Percentiles rank a stretch among this genome's conserved stretches.
These are phyloP conservation scores for Calvatia gigantea DNA, from an alignment of 768 basidiomycete genomes.

Conservation along the genomic window DNA sequence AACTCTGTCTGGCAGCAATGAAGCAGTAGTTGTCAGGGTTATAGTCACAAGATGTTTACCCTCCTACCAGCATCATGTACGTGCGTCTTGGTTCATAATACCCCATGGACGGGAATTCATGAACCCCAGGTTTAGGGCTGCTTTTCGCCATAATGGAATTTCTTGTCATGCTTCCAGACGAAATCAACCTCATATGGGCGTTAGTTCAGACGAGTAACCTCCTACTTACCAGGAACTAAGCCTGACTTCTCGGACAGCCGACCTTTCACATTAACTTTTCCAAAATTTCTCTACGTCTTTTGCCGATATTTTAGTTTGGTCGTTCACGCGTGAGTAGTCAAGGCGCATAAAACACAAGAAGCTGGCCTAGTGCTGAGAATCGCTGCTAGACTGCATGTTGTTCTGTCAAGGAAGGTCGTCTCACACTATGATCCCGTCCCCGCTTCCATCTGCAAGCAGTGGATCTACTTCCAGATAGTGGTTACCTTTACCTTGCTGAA, in stretches of 20 bases:
- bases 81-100: background rate
- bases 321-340: constrained; percentile 14
- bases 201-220: constrained; percentile 5
- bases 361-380: background rate
- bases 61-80: background rate
- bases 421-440: constrained; percentile 15
- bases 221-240: background rate
- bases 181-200: constrained; percentile 16
- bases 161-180: constrained; percentile 15
- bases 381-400: constrained; percentile 11
- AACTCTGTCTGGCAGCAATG: too few species aligned
- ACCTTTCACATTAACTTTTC: constrained; percentile 12
- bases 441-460: constrained; percentile 10
- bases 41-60: constrained; percentile 12
- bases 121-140: constrained; percentile 13
- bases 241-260: constrained; percentile 4
- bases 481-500: constrained; percentile 14
- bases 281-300: constrained; percentile 19
- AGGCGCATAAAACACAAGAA: background rate
- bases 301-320: constrained; percentile 17
- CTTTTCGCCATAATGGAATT: constrained; percentile 15
- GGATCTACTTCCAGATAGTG: constrained; percentile 16
- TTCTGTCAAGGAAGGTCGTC: constrained; percentile 6
- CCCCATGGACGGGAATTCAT: background rate
- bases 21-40: too few species aligned